Evolutionary conservation across 495 filamentous ascomycete genomes (phyloP), one percentile per base, ranked within the genome.

Genomic region (Aspergillus heteromorphus): DNA sequence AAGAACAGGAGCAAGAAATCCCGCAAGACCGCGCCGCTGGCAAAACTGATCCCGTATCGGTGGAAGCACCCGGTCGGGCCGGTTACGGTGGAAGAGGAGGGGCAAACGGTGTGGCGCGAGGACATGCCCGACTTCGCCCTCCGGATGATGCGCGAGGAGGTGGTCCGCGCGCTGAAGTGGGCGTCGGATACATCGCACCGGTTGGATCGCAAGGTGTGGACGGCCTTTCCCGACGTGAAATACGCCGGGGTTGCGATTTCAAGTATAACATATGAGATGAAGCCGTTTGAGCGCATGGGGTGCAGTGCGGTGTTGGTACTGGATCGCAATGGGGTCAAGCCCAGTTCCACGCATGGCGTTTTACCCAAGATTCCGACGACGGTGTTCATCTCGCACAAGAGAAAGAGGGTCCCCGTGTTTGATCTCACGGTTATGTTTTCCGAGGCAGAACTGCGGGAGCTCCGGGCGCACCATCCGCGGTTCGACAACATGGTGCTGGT

Each of bases 111-210:
- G 3, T 92, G 87, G 86, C 79, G 85, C 14, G 36, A 72, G 30
- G 86, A 92, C 59, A 90, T 91, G 84, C 76, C 79, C n/a, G 64
- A 66, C 0, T 80, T 85, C 41, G 54, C 89, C 2, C 68, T 87
- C 0, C 65, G 70, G 6, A 49, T 76, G 27, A 74, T 88, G 73
- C 72, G 82, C 2, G 60, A 67, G 13, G 65, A 75, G 2, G 70
- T 81, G 10, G 53, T 75, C 0, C 74, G 79, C 50, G 51, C 56
- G 11, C 49, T 83, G 30, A 54, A 65, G 38, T 60, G 62, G 48
- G 60, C 51, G 21, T 70, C 55, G 38, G 48, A 50, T 40, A 59
- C 21, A 23, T 60, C 57, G 47, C 48, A 55, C 45, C 57, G 49
- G 67, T 62, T 45, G 20, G 5, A 19, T n/a, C 60, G 62, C 60